Evolutionary conservation across 2,329 filamentous ascomycete species (phyloP).

Genomic region (Apiospora saccharicola): DNA sequence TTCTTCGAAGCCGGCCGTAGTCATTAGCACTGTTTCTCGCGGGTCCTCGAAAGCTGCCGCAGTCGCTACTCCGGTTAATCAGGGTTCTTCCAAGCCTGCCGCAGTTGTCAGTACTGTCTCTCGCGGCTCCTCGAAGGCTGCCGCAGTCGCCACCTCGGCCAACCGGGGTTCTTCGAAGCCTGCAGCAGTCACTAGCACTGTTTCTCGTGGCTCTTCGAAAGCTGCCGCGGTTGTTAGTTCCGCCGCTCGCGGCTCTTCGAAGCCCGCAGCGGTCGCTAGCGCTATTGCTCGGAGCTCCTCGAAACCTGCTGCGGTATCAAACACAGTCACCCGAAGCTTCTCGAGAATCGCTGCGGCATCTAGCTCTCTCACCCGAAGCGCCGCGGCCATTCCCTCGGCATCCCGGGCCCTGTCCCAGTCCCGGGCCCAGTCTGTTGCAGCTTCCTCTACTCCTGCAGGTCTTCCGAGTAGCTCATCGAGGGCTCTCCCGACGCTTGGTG

Average conservation of each 20-base stretch:
- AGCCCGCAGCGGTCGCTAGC: neutral
- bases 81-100: neutral
- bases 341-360: neutral
- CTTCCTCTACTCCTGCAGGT: constrained; percentile 1
- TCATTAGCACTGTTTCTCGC: neutral
- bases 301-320: neutral
- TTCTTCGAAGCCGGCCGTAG: neutral
- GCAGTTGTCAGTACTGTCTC: neutral
- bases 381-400: neutral
- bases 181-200: neutral
- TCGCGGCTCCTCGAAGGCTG: neutral
- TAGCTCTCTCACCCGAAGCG: neutral
- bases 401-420: neutral
- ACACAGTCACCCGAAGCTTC: neutral
- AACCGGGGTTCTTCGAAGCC: neutral
- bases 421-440: neutral
- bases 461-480: neutral
- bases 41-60: neutral
- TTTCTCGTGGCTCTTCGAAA: neutral
- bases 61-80: neutral
- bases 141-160: neutral
- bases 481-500: neutral
- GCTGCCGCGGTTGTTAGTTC: neutral
- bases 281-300: neutral
- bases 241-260: neutral